Evolutionary conservation across 495 filamentous ascomycete genomes (phyloP).

Genomic region (Barbatosphaeria neglecta): DNA sequence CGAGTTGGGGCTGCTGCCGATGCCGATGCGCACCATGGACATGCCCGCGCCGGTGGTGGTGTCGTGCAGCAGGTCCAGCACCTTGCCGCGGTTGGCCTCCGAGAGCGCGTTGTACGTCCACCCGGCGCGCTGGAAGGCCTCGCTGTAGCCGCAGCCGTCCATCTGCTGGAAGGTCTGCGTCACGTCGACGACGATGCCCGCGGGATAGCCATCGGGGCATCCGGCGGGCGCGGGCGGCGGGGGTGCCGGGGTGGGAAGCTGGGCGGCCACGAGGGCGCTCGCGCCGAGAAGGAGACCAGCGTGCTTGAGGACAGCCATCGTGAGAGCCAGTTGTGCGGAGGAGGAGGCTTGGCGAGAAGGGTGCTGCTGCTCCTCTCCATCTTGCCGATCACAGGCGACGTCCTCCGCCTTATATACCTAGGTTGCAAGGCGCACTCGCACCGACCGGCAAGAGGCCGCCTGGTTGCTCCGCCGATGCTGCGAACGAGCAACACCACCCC

Average conservation of each 20-base stretch:
- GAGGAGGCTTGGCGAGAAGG: neutral
- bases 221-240: neutral
- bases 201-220: neutral
- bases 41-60: constrained; percentile 36
- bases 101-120: constrained; percentile 23
- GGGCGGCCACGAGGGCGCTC: neutral
- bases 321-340: neutral
- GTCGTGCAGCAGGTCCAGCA: constrained; percentile 37
- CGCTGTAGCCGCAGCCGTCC: constrained; percentile 38
- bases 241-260: neutral
- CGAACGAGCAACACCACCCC: too few relatives aligned
- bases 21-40: constrained; percentile 40
- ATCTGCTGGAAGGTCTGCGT: constrained; percentile 23
- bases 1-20: constrained; percentile 17
- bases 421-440: too few relatives aligned
- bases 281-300: neutral
- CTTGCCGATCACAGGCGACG: neutral
- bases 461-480: too few relatives aligned
- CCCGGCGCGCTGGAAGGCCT: constrained; percentile 38
- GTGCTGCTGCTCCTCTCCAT: neutral
- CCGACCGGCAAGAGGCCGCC: too few relatives aligned
- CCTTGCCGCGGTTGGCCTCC: constrained; percentile 13
- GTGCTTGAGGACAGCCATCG: neutral
- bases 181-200: neutral
- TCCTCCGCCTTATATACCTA: neutral